A percentile compares a stretch with the other conserved stretches of the same genome.
phyloP scores from a whole-genome alignment of 768 basidiomycete species.

The Leccinellum albellum region DNA sequence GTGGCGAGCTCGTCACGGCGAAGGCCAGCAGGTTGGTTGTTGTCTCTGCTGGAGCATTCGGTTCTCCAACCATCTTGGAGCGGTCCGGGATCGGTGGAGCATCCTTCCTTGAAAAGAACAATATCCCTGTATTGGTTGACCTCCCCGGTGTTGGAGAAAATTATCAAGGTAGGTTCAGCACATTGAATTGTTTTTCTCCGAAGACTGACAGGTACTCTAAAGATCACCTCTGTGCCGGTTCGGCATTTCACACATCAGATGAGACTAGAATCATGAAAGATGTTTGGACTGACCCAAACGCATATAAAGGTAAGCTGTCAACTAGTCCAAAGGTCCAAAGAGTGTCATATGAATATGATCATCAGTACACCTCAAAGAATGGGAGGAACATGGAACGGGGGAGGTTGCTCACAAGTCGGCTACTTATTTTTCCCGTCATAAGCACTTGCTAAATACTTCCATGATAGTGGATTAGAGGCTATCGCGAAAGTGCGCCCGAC shows the following conservation, averaged over 20 bases:
- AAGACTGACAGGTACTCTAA: neutral
- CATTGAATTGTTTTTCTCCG: neutral
- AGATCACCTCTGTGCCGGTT: neutral
- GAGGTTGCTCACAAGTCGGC: constrained; percentile 53
- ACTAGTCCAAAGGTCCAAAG: neutral
- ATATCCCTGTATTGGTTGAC: constrained; percentile 36
- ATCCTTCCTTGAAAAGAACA: constrained; percentile 43
- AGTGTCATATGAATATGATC: neutral
- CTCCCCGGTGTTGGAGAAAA: neutral
- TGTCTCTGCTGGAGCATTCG: constrained; percentile 51
- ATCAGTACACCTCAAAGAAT: constrained; percentile 31
- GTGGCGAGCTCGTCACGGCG: constrained; percentile 13
- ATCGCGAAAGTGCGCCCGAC: constrained; percentile 53
- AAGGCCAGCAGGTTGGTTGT: constrained; percentile 39
- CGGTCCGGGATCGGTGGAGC: constrained; percentile 64
- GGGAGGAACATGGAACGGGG: constrained; percentile 39
- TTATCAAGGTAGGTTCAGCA: constrained; percentile 38
- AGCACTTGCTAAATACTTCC: neutral
- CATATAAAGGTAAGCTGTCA: neutral
- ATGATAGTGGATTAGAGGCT: constrained; percentile 47
- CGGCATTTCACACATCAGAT: neutral
- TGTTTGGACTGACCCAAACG: neutral
- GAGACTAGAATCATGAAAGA: neutral
- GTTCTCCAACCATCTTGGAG: constrained; percentile 53
- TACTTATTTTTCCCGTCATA: neutral